Conservation (phyloP, 495 filamentous ascomycete genomes). For the Lasiosphaeria miniovina region DNA sequence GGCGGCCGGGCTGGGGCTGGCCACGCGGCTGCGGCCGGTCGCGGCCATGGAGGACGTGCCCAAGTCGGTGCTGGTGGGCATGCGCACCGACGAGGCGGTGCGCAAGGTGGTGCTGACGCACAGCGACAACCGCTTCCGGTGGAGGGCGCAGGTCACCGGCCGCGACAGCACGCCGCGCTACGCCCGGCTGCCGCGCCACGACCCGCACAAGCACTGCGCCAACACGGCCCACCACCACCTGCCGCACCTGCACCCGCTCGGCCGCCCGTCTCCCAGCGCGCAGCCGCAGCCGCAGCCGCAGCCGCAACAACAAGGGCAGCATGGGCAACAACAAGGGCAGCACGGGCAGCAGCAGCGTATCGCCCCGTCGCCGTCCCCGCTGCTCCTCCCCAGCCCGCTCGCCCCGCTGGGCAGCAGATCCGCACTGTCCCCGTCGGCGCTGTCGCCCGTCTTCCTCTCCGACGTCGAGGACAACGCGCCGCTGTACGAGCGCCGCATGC, state of each 20-base stretch:
- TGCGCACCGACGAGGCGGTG: slow-evolving; percentile 11
- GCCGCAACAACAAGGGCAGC: too few relatives aligned
- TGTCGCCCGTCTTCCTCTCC: neutral
- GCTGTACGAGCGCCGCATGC: neutral
- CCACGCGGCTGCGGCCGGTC: slow-evolving; percentile 4
- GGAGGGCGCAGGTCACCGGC: slow-evolving; percentile 6
- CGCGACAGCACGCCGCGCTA: neutral
- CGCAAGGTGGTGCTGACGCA: slow-evolving; percentile 14
- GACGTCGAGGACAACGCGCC: neutral
- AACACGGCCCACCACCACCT: too few relatives aligned
- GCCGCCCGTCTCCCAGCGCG: too few relatives aligned
- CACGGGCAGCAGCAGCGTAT: too few relatives aligned
- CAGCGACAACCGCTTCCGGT: slow-evolving; percentile 3
- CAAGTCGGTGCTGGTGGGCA: slow-evolving; percentile 7
- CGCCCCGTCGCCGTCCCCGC: too few relatives aligned
- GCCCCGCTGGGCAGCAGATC: too few relatives aligned
- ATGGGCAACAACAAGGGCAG: too few relatives aligned
- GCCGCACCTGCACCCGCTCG: too few relatives aligned
- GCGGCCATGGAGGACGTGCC: slow-evolving; percentile 22
- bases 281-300: too few relatives aligned
- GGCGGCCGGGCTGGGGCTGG: neutral
- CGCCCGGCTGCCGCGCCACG: too few relatives aligned
- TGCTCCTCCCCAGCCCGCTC: too few relatives aligned
- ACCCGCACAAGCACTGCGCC: too few relatives aligned
- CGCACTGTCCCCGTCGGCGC: neutral